These are phyloP conservation scores for Orbilia javanica DNA, from an alignment of 2,329 filamentous ascomycete species.

Conservation along the genomic window DNA sequence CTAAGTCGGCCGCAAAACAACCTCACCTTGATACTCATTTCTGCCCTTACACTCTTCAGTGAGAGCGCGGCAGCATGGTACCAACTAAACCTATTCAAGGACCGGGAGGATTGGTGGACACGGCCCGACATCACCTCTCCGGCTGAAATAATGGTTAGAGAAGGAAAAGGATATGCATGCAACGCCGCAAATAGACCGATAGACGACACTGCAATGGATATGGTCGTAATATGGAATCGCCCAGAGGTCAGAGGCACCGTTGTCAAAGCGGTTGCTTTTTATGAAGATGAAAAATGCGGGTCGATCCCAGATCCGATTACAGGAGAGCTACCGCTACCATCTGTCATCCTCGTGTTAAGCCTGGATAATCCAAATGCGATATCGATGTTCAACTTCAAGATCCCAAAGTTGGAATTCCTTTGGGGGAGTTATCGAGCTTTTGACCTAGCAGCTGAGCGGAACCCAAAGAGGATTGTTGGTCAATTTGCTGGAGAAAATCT, in stretches of 20 bases:
- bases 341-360: conserved; percentile 23
- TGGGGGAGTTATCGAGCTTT: conserved; percentile 35
- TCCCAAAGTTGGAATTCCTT: background rate
- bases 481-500: conserved; percentile 12
- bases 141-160: background rate
- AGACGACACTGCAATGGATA: background rate
- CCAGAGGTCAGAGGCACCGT: background rate
- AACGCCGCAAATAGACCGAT: background rate
- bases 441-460: background rate
- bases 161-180: background rate
- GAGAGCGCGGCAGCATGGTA: conserved; percentile 25
- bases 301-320: background rate
- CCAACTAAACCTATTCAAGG: conserved; percentile 16
- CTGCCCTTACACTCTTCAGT: background rate
- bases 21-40: background rate
- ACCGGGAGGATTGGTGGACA: conserved; percentile 20
- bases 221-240: conserved; percentile 39
- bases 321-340: background rate
- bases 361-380: background rate
- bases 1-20: background rate
- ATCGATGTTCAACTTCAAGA: background rate
- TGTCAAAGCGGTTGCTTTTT: conserved; percentile 35
- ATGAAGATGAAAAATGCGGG: background rate
- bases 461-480: background rate
- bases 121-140: background rate